A percentile compares a stretch with the other conserved stretches of the same genome.
These are phyloP conservation scores for Talaromyces verruculosus DNA, from an alignment of 2,329 filamentous ascomycete species.

Conservation along the genomic window DNA sequence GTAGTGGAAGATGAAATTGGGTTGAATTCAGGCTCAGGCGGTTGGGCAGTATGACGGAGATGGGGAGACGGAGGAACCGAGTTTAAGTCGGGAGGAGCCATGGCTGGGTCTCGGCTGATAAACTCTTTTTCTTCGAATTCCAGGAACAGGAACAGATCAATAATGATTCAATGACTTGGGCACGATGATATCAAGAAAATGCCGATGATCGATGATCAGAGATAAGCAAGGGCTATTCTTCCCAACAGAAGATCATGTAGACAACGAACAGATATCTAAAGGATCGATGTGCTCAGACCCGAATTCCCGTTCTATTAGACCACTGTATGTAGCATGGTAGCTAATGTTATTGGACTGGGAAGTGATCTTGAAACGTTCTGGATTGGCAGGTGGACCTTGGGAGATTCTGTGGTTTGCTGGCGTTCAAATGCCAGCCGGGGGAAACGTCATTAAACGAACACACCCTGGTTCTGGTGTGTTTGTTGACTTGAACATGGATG, in stretches of 20 bases:
- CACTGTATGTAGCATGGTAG: constrained; percentile 6
- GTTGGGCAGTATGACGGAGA: constrained; percentile 34
- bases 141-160: constrained; percentile 1
- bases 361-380: constrained; percentile 1
- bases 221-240: constrained; percentile 8
- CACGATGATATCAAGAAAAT: constrained; percentile 11
- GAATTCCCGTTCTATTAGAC: background rate
- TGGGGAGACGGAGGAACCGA: constrained; percentile 41
- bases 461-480: constrained; percentile 6
- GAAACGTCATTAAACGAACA: constrained; percentile 18
- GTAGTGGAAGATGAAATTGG: constrained; percentile 42
- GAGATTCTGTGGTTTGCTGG: background rate
- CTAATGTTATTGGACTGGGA: background rate
- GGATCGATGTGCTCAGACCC: constrained; percentile 4
- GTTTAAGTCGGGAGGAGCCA: constrained; percentile 52
- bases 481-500: constrained; percentile 1
- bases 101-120: constrained; percentile 26
- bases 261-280: background rate
- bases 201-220: background rate
- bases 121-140: background rate
- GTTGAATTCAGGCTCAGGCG: constrained; percentile 31
- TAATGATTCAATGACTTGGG: background rate
- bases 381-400: constrained; percentile 12
- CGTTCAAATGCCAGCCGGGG: constrained; percentile 14
- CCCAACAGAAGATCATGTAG: background rate